Percentiles rank a stretch among this genome's conserved stretches.
phyloP scores from a whole-genome alignment of 768 basidiomycete species.

The Lentinus brumalis region DNA sequence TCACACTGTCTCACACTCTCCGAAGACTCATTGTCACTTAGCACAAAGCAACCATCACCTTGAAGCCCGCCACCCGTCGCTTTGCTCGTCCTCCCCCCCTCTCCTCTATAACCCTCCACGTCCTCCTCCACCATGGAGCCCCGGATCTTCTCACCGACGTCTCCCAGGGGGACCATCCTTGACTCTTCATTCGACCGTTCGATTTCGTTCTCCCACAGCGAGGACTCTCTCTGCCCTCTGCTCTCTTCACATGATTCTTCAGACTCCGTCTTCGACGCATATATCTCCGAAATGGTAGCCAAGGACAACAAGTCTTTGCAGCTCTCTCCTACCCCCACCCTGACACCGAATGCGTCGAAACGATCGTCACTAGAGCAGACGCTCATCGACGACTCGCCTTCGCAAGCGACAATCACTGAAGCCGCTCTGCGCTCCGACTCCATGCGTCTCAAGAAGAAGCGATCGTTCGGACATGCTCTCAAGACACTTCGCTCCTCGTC shows the following conservation, averaged over 20 bases:
- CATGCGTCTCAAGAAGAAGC: conserved; percentile 16
- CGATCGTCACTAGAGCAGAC: conserved; percentile 13
- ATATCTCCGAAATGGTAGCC: conserved; percentile 8
- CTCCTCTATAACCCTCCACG: conserved; percentile 2
- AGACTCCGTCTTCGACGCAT: conserved; percentile 7
- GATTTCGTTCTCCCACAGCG: conserved; percentile 10
- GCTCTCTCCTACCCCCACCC: not conserved
- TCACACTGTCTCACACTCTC: not conserved
- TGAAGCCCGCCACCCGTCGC: conserved; percentile 5
- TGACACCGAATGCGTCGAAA: not conserved
- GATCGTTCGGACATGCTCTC: conserved; percentile 14
- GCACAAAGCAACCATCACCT: conserved; percentile 16
- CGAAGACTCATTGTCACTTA: conserved; percentile 15
- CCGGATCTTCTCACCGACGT: conserved; percentile 11
- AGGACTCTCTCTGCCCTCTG: conserved; percentile 10
- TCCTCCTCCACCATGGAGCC: conserved; percentile 15
- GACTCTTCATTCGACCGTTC: conserved; percentile 3
- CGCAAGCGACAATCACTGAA: conserved; percentile 13
- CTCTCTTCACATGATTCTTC: conserved; percentile 1
- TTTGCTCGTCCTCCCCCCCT: not conserved
- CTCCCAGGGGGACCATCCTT: not conserved
- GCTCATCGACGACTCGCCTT: not conserved
- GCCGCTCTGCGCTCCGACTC: conserved; percentile 2
- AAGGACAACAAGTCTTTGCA: not conserved
- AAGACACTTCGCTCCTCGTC: conserved; percentile 12